Percentiles rank a stretch among this genome's conserved stretches.
Evolutionary conservation across 2,329 filamentous ascomycete genomes (phyloP).

Genomic region (Monilinia polystroma): DNA sequence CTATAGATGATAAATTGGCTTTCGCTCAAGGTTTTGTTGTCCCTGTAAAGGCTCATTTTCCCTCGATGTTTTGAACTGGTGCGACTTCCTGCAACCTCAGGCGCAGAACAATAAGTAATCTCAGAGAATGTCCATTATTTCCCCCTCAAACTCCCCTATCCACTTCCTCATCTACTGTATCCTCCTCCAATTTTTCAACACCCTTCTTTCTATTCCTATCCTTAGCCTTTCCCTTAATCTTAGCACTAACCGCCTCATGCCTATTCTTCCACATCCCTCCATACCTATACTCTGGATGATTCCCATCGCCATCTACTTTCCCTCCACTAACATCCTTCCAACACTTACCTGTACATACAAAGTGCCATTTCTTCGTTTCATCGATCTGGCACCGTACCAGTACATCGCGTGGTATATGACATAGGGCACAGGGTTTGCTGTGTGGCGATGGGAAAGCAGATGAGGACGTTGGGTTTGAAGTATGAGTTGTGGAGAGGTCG

Average conservation of each 20-base stretch:
- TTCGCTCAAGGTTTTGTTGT: background rate
- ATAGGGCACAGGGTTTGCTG: constrained; percentile 27
- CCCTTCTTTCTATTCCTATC: constrained; percentile 18
- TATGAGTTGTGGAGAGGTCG: background rate
- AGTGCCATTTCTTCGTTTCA: constrained; percentile 26
- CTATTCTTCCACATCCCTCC: constrained; percentile 32
- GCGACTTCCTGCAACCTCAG: no score
- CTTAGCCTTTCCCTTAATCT: constrained; percentile 29
- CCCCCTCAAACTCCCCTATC: background rate
- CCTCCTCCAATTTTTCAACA: background rate
- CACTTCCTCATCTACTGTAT: background rate
- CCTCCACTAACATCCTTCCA: constrained; percentile 18
- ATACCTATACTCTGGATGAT: constrained; percentile 25
- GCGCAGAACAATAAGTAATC: background rate
- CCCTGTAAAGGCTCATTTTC: no score
- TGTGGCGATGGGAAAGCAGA: constrained; percentile 15
- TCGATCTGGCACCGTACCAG: constrained; percentile 30
- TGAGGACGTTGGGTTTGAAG: background rate
- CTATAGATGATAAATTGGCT: background rate
- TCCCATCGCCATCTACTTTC: constrained; percentile 22
- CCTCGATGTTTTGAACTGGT: background rate
- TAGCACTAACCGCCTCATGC: constrained; percentile 29
- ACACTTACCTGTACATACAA: constrained; percentile 26
- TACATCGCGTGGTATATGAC: constrained; percentile 24
- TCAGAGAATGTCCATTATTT: background rate